Evolutionary conservation across 2,329 filamentous ascomycete genomes (phyloP), one percentile per base, ranked within the genome.

Genomic region (Fusarium fracticaudum): DNA sequence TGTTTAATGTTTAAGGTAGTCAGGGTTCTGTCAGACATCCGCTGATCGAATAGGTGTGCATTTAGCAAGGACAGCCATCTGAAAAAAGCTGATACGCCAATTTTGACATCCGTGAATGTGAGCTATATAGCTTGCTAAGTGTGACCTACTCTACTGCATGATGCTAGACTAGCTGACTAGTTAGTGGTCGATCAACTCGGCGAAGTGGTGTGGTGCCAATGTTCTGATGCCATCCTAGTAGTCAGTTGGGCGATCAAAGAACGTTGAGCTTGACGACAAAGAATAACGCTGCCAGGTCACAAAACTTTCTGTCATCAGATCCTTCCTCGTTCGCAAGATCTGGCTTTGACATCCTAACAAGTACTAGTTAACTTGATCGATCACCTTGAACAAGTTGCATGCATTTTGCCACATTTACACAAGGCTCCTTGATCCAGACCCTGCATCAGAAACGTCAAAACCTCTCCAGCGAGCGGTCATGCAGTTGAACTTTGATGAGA

Each of bases 161-260:
- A 55, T 60, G n/a, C 43, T 64, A 55, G n/a, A 29, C 43, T 64
- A 61, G n/a, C 43, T 33, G 31, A 33, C 31, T 35, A 35, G 33
- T 55, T 37, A 37, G 35, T 37, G 15, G 67, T 44, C 60, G 59
- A 74, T 74, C 55, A 62, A 31, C 38, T 40, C 26, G 47, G 47
- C 38, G 44, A 61, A 65, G 58, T 67, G 50, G 69, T 70, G 67
- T 48, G 41, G 29, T 44, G 54, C 50, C 71, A 37, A 24, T 64
- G 47, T 60, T 45, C 20, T 29, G 55, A 51, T 73, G 37, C 48
- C 48, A 54, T 70, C 29, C 55, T 44, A 15, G 29, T 40, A 26
- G 35, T 20, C 26, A 43, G 47, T n/a, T 43, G 14, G 29, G 37
- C 10, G 15, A 55, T 35, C 11, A 40, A 55, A 35, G 22, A 29